phyloP scores from a whole-genome alignment of 768 basidiomycete genomes.

The Steccherinum ochraceum region DNA sequence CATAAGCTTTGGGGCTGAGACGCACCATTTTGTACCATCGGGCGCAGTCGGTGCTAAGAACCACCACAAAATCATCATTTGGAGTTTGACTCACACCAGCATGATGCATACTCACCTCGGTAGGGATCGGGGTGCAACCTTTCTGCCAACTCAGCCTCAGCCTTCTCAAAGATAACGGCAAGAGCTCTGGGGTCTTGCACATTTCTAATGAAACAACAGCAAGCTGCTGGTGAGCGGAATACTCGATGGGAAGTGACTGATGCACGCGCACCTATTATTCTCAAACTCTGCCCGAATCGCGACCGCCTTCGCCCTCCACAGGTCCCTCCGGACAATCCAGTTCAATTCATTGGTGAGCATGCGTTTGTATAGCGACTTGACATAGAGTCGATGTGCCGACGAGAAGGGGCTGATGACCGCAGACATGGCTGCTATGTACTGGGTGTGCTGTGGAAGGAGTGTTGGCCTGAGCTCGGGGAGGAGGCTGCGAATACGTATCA shows the following conservation, averaged over 20 bases:
- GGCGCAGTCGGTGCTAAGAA: slow-evolving; percentile 71
- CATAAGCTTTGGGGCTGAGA: too few species aligned
- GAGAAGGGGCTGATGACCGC: slow-evolving; percentile 50
- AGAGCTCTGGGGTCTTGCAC: slow-evolving; percentile 82
- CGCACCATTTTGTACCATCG: slow-evolving; percentile 95
- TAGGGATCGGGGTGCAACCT: slow-evolving; percentile 88
- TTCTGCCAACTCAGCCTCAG: slow-evolving; percentile 65
- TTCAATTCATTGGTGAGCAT: slow-evolving; percentile 82
- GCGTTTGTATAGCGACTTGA: slow-evolving; percentile 89
- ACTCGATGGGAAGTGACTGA: not conserved
- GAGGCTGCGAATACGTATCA: not conserved
- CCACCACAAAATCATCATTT: too few species aligned
- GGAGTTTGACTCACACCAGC: not conserved
- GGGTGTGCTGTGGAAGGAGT: not conserved
- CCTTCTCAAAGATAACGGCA: slow-evolving; percentile 68
- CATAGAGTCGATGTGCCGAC: slow-evolving; percentile 71
- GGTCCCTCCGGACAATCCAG: slow-evolving; percentile 81
- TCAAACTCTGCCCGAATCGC: slow-evolving; percentile 92
- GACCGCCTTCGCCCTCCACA: slow-evolving; percentile 83
- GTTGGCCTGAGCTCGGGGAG: not conserved
- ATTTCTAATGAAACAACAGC: slow-evolving; percentile 42
- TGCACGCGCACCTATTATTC: slow-evolving; percentile 67
- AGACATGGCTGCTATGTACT: slow-evolving; percentile 37
- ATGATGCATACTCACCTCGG: slow-evolving; percentile 84
- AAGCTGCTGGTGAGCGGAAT: not conserved